Evolutionary conservation across 2,329 filamentous ascomycete species (phyloP), one percentile per base, ranked within the genome.

Genomic region (Cercospora zeina): DNA sequence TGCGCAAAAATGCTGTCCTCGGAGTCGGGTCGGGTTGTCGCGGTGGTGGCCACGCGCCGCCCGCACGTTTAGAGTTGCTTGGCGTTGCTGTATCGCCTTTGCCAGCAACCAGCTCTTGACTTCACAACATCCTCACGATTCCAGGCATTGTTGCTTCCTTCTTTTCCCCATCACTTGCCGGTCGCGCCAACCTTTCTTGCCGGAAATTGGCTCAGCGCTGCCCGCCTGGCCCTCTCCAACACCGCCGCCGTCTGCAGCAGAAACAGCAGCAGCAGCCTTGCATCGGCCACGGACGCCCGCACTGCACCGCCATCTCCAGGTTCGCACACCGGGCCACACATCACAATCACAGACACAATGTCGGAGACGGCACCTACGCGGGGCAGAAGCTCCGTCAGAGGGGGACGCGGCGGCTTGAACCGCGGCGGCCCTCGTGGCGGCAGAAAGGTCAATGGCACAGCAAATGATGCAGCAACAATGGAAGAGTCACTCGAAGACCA

Each of bases 351-450:
- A 65, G 59, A 59, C 68, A 79, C 77, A 81, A 97, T 97, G 95
- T 96, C 95, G 85, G 93, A 97, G 86, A 85, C 89, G 77, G 85
- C 87, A 78, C 87, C 90, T 80, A 87, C 83, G 70, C 91, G 93
- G 81, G 93, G 93, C 81, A 89, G 95, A 86, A 91, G 91, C 82
- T 89, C 91, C 77, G 85, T 88, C 79, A 89, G 93, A 78, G 93
- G 93, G 76, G 92, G 91, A 75, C 87, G 89, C 78, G 89, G 89
- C 73, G 82, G 84, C 74, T 82, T 85, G 80, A 79, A 81, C 75
- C 82, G 85, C 78, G 74, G 75, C 45, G 78, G 78, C 53, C 75
- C 78, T 62, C 78, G 80, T 58, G 73, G 74, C 61, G 74, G 72
- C 69, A 69, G 69, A 60, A 77, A 77, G 71, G 42, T 64, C 55